Base-by-base conservation (phyloP, 2,329 filamentous ascomycete species). In the Fusarium sp. region DNA sequence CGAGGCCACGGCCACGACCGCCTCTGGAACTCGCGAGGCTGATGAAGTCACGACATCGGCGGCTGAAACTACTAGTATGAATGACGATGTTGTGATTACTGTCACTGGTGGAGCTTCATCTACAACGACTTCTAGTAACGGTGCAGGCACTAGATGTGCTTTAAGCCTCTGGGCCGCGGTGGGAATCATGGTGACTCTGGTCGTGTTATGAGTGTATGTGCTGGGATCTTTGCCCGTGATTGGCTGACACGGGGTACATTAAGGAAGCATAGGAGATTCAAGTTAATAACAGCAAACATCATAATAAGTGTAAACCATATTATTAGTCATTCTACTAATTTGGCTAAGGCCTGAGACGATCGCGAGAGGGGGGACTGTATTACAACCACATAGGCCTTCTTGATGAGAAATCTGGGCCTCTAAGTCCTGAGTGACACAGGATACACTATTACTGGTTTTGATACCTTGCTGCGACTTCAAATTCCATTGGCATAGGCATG, bases 391-490 rank as follows among this genome's bases (percentile, higher is more conserved):
- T 30, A 9, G 28, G 28, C 28, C 28, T 30, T 30, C 28, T 30
- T 30, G 28, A 9, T 30, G 28, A 30, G 28, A 30, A 30, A 30
- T 30, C 9, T 30, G 28, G 9, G 28, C 28, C 28, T 30, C 28
- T 9, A 9, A 30, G 28, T 30, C 28, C 28, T 30, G 28, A 30
- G 28, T 20, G 44, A 30, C 20, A 10, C 16, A 20, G 7, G 10
- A 30, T 30, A 11, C 1, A 22, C 5, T 12, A 12, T 47, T 16
- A 16, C 20, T 30, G 26, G 26, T 9, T 6, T 4, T 2, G 16
- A 12, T 16, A 16, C 13, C 3, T 16, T 3, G 6, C 18, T 28
- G 1, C 3, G 20, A 11, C 2, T 2, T 15, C 13, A 5, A 14
- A 7, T 28, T 0, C 9, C 13, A 28, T 28, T 11, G 18, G 3